These are phyloP conservation scores for Arctostaphylos glauca DNA, from an alignment of 148 eudicot genomes.

Conservation along the genomic window DNA sequence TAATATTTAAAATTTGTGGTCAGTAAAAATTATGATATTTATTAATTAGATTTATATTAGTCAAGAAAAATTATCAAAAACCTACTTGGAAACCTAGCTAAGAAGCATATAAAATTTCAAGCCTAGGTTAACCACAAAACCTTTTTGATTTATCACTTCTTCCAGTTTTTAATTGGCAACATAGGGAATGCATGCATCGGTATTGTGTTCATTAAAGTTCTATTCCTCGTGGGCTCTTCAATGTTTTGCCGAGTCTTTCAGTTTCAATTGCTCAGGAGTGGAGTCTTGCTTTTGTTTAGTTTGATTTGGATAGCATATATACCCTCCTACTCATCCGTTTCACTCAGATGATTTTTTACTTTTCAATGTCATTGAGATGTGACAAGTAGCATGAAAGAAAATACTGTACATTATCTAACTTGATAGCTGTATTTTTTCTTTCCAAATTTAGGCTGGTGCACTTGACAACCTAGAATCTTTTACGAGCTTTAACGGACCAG, in stretches of 20 bases:
- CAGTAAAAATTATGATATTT: too few species aligned
- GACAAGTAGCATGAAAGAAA: background rate
- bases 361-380: background rate
- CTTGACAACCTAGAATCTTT: constrained; percentile 68
- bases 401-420: background rate
- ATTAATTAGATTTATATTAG: too few species aligned
- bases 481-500: constrained; percentile 87
- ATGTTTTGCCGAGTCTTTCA: background rate
- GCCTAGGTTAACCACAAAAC: background rate
- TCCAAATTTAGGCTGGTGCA: constrained; percentile 65
- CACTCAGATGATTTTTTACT: background rate
- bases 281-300: too few species aligned
- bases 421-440: background rate
- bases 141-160: background rate
- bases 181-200: background rate
- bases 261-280: background rate
- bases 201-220: background rate
- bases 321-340: background rate
- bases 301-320: too few species aligned
- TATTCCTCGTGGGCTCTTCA: too few species aligned
- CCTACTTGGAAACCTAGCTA: too few species aligned
- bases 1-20: too few species aligned
- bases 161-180: background rate
- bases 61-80: too few species aligned
- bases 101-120: background rate